These are phyloP conservation scores for Erucastrum elatum DNA, from an alignment of 345 rosid genomes.

Conservation along the genomic window DNA sequence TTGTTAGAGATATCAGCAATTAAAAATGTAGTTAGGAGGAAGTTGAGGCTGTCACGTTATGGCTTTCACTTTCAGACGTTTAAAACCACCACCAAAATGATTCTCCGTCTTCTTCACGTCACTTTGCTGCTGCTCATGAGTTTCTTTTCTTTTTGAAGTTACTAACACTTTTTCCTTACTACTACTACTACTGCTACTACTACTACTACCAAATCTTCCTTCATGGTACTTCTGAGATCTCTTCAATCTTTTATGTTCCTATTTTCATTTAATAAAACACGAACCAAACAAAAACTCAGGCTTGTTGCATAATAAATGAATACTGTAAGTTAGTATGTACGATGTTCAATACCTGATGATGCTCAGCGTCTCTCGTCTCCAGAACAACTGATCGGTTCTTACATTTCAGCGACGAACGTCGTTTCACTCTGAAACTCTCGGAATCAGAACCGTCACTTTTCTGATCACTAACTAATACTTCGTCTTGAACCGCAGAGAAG, in stretches of 20 bases:
- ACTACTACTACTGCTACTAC: constrained; percentile 20
- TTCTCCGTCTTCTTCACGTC: constrained; percentile 31
- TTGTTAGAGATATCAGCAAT: constrained; percentile 33
- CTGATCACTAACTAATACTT: constrained; percentile 42
- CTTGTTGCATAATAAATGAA: not conserved
- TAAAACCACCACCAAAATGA: constrained; percentile 38
- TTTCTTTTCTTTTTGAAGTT: constrained; percentile 22
- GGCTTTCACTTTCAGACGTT: constrained; percentile 43
- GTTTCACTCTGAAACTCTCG: constrained; percentile 86
- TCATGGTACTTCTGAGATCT: constrained; percentile 15
- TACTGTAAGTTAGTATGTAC: not conserved
- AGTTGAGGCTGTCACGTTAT: constrained; percentile 37
- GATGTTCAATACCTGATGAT: constrained; percentile 57
- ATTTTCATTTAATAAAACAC: not conserved
- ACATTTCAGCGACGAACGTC: constrained; percentile 67
- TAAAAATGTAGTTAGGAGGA: constrained; percentile 36
- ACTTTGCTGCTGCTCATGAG: constrained; percentile 4
- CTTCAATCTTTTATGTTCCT: constrained; percentile 34
- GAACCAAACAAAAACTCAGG: not conserved
- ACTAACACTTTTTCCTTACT: constrained; percentile 20
- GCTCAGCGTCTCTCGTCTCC: constrained; percentile 45
- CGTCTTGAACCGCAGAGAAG: constrained; percentile 45
- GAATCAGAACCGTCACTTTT: constrained; percentile 84
- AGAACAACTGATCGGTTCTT: constrained; percentile 57
- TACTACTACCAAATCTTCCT: constrained; percentile 33